A percentile compares a stretch with the other conserved stretches of the same genome.
Evolutionary conservation across 225 moss, liverwort and hornwort species (phyloP).

Genomic region (Thuidium tamariscinum): DNA sequence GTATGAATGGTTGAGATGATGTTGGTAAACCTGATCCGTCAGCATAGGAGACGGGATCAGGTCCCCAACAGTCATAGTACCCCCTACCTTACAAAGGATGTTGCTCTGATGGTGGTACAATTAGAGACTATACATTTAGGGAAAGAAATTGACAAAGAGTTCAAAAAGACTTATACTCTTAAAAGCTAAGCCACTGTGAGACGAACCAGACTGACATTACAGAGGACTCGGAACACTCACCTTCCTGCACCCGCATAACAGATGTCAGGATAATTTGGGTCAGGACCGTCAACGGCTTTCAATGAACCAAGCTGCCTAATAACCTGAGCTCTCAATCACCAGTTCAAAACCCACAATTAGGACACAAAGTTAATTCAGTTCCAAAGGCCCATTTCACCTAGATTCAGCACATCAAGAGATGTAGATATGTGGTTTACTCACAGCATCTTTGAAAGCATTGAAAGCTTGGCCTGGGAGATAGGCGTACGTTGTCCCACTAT

Average conservation of each 20-base stretch:
- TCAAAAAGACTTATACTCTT: not conserved
- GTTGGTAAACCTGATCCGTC: not conserved
- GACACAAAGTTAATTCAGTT: not conserved
- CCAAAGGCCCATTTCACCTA: not conserved
- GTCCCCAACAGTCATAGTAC: not conserved
- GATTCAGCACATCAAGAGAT: not conserved
- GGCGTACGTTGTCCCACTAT: slow-evolving; percentile 95
- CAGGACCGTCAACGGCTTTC: slow-evolving; percentile 66
- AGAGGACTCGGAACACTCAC: slow-evolving; percentile 13
- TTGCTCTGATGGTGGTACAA: not conserved
- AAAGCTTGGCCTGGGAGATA: slow-evolving; percentile 77
- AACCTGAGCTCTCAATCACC: slow-evolving; percentile 35
- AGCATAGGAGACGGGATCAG: not conserved
- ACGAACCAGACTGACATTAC: not conserved
- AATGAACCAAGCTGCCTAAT: slow-evolving; percentile 45
- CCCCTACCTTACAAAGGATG: not conserved
- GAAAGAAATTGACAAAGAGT: not conserved
- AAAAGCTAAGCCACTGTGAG: not conserved
- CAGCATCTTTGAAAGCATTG: slow-evolving; percentile 64
- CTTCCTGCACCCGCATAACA: slow-evolving; percentile 81
- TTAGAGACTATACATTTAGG: not conserved
- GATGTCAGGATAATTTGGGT: slow-evolving; percentile 65
- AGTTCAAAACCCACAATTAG: not conserved
- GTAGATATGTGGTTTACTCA: slow-evolving; percentile 11
- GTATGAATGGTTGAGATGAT: not conserved